Conservation (phyloP, 129 eudicot genomes). For the Arctium minus region DNA sequence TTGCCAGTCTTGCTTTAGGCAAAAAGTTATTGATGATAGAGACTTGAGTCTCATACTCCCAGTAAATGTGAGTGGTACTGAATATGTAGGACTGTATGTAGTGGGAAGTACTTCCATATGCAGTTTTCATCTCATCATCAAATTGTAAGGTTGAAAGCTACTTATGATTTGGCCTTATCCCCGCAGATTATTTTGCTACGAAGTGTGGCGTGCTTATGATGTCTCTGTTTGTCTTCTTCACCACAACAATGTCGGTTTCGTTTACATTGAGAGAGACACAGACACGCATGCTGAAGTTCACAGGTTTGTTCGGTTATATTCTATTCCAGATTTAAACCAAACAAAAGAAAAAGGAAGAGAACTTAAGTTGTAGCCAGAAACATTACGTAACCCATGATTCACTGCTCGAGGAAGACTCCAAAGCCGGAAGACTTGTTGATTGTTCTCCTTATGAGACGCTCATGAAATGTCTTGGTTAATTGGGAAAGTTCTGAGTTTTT, state of each 20-base stretch:
- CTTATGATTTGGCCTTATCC: neutral
- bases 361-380: neutral
- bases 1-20: no score
- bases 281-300: constrained; percentile 98
- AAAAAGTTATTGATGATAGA: no score
- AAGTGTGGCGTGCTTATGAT: constrained; percentile 98
- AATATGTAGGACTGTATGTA: no score
- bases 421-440: no score
- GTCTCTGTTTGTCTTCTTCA: constrained; percentile 99
- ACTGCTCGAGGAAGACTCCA: no score
- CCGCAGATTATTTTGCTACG: constrained; percentile 90
- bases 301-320: constrained; percentile 55
- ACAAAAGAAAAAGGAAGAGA: neutral
- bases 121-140: no score
- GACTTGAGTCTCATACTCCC: no score
- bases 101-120: no score
- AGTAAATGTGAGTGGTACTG: no score
- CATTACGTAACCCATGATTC: neutral
- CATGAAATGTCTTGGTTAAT: neutral
- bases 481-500: neutral
- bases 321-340: neutral
- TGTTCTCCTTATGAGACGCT: neutral
- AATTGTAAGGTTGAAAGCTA: neutral
- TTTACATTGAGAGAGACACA: constrained; percentile 98
- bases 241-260: constrained; percentile 99